Conservation (phyloP, 2,329 filamentous ascomycete genomes). For the Beauveria asiatica region DNA sequence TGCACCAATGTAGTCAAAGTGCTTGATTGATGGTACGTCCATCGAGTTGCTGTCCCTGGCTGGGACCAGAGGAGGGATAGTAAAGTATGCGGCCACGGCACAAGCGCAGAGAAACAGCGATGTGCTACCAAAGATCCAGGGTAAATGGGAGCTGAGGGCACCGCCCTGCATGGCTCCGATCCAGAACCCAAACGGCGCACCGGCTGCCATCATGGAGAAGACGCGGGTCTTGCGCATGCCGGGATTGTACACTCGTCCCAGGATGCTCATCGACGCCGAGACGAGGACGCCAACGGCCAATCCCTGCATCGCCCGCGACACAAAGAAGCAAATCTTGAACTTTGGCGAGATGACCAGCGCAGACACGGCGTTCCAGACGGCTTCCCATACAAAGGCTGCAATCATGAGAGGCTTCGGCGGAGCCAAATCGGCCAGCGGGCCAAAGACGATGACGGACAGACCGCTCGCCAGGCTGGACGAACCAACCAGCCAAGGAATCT, state of each 20-base stretch:
- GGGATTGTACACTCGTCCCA: conserved; percentile 11
- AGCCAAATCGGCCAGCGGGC: conserved; percentile 11
- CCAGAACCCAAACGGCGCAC: conserved; percentile 10
- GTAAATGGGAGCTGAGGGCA: conserved; percentile 8
- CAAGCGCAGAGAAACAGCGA: conserved; percentile 8
- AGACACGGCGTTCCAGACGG: conserved; percentile 10
- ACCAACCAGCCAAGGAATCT: conserved; percentile 11
- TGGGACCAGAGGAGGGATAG: conserved; percentile 4
- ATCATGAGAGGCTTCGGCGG: conserved; percentile 13
- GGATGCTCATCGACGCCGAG: conserved; percentile 10
- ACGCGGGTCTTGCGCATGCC: conserved; percentile 10
- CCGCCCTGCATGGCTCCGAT: conserved; percentile 8
- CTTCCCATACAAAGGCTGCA: conserved; percentile 10
- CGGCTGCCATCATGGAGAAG: conserved; percentile 11
- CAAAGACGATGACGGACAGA: conserved; percentile 11
- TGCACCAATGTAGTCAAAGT: conserved; percentile 9
- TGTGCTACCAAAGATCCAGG: conserved; percentile 12
- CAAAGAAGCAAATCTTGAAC: conserved; percentile 10
- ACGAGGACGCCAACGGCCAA: conserved; percentile 11
- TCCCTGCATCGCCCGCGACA: conserved; percentile 9
- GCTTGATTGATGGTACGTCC: conserved; percentile 4
- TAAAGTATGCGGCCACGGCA: conserved; percentile 2
- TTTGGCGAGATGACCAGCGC: conserved; percentile 4
- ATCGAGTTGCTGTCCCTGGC: conserved; percentile 1
- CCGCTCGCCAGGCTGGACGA: conserved; percentile 11